These are phyloP conservation scores for Petasospora fabianii DNA, from an alignment of 1,139 yeast species.

Conservation along the genomic window DNA sequence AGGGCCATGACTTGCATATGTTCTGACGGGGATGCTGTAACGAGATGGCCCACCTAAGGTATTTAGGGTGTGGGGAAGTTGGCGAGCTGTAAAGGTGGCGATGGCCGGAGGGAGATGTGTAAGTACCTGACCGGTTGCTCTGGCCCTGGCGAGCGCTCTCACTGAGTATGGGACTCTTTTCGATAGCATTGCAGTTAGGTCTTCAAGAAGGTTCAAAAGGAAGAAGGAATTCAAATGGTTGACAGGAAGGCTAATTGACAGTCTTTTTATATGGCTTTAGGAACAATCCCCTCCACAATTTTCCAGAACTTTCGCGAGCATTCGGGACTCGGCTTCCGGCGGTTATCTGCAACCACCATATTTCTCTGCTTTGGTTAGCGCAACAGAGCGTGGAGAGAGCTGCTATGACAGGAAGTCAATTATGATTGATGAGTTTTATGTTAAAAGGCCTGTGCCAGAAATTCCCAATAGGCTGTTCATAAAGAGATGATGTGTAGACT, in stretches of 20 bases:
- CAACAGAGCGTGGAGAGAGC: too few species aligned
- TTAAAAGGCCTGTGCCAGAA: too few species aligned
- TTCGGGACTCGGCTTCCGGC: slow-evolving; percentile 1
- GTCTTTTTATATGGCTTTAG: slow-evolving; percentile 1
- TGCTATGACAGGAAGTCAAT: too few species aligned
- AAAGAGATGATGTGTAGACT: too few species aligned
- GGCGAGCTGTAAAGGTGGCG: slow-evolving; percentile 2
- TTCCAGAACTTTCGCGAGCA: slow-evolving; percentile 4
- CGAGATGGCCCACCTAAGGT: not conserved
- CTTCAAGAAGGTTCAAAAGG: not conserved
- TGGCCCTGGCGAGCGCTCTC: slow-evolving; percentile 3
- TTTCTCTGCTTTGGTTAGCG: too few species aligned
- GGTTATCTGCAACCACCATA: not conserved
- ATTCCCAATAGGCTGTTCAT: too few species aligned
- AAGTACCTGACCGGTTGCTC: not conserved
- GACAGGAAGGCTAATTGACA: too few species aligned
- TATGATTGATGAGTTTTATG: too few species aligned
- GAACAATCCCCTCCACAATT: slow-evolving; percentile 2
- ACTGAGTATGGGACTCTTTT: slow-evolving; percentile 10
- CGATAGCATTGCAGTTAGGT: slow-evolving; percentile 7
- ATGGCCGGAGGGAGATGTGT: slow-evolving; percentile 1
- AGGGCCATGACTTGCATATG: slow-evolving; percentile 23
- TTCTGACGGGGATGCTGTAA: slow-evolving; percentile 2
- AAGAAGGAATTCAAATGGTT: too few species aligned
- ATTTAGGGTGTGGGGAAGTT: not conserved